phyloP scores from a whole-genome alignment of 2,329 filamentous ascomycete genomes.

The Diaporthe ilicicola region DNA sequence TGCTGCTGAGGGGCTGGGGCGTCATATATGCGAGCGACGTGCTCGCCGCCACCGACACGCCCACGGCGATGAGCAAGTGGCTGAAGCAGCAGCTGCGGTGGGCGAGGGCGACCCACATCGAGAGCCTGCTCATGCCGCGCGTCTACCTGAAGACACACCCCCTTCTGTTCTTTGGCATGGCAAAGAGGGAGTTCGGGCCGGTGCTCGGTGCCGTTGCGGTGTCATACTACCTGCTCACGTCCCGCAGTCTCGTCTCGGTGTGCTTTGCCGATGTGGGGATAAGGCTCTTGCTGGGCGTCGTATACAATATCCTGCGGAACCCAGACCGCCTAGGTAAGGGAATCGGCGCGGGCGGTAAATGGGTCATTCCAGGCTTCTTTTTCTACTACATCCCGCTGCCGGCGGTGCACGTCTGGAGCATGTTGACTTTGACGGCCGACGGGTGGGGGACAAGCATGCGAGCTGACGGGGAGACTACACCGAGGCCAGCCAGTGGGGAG shows the following conservation, averaged over 20 bases:
- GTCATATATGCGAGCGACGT: constrained; percentile 45
- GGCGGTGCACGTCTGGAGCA: constrained; percentile 45
- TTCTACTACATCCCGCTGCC: constrained; percentile 47
- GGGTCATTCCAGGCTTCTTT: constrained; percentile 39
- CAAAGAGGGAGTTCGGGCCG: constrained; percentile 43
- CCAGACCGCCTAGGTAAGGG: constrained; percentile 36
- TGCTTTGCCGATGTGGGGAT: constrained; percentile 40
- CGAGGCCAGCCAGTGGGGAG: constrained; percentile 34
- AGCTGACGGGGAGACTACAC: constrained; percentile 39
- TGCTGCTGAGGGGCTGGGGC: constrained; percentile 44
- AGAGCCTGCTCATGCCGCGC: constrained; percentile 44
- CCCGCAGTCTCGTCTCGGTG: constrained; percentile 38
- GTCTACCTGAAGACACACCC: constrained; percentile 45
- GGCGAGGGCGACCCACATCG: constrained; percentile 46
- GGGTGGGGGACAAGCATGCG: constrained; percentile 48
- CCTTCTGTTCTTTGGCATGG: constrained; percentile 45
- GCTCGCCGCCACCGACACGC: constrained; percentile 46
- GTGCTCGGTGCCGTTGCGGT: constrained; percentile 41
- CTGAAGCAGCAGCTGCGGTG: constrained; percentile 48
- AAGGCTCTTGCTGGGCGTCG: constrained; percentile 40
- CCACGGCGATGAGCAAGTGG: constrained; percentile 45
- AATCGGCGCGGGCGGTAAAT: constrained; percentile 30
- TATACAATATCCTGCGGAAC: constrained; percentile 43
- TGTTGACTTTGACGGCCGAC: constrained; percentile 44
- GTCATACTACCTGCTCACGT: constrained; percentile 41